Conservation (phyloP, 108 stramenopile genomes). For the Pseudonitzschia multiseries region DNA sequence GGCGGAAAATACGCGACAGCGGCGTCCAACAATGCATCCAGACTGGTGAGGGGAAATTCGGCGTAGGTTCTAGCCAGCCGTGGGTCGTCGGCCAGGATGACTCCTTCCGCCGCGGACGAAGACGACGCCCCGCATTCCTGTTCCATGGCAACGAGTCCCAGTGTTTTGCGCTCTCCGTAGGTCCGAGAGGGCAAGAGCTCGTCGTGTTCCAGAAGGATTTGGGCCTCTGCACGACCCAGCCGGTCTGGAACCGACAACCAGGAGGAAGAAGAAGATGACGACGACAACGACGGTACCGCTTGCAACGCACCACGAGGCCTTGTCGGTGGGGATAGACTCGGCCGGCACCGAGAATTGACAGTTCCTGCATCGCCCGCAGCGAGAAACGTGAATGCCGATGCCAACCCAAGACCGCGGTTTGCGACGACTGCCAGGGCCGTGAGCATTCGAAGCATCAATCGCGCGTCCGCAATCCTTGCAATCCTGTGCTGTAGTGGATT, state of each 20-base stretch:
- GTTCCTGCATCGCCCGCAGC: too few species aligned
- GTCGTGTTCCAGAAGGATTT: neutral
- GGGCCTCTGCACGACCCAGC: neutral
- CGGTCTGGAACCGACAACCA: neutral
- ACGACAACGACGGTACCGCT: too few species aligned
- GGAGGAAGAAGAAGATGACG: neutral
- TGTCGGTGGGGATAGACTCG: too few species aligned
- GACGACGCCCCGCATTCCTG: neutral
- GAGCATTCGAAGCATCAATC: too few species aligned
- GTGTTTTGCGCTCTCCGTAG: neutral
- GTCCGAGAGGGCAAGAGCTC: neutral
- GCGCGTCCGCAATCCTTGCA: too few species aligned
- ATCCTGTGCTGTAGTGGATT: too few species aligned
- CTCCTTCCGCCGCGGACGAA: neutral
- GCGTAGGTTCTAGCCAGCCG: slow-evolving; percentile 65
- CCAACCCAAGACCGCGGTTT: too few species aligned
- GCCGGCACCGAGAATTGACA: too few species aligned
- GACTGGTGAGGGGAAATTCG: slow-evolving; percentile 74
- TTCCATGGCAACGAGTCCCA: neutral
- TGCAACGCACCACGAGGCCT: too few species aligned
- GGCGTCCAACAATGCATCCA: slow-evolving; percentile 63
- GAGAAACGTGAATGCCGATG: too few species aligned
- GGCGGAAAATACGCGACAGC: slow-evolving; percentile 36
- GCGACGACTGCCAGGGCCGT: too few species aligned
- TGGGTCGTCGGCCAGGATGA: slow-evolving; percentile 51